phyloP scores from a whole-genome alignment of 129 eudicot genomes.

The Tanacetum coccineum region DNA sequence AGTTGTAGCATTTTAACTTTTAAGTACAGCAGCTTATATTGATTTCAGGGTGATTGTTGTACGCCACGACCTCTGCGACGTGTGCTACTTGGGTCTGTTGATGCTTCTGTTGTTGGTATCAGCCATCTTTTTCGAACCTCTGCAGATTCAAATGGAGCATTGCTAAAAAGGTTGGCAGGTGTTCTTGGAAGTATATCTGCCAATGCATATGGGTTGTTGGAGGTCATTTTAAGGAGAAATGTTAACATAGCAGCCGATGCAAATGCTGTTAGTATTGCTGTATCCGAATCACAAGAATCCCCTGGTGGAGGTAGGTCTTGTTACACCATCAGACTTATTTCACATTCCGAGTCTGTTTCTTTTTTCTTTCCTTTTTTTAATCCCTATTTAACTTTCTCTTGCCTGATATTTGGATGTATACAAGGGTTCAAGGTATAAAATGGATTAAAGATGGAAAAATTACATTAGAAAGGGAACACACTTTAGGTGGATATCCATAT shows the following conservation, averaged over 20 bases:
- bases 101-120: conserved; percentile 83
- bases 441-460: too few relatives aligned
- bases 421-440: not conserved
- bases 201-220: conserved; percentile 48
- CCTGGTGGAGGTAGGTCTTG: conserved; percentile 47
- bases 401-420: not conserved
- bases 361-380: not conserved
- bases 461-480: too few relatives aligned
- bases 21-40: not conserved
- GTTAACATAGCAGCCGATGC: conserved; percentile 63
- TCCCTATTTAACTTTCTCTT: not conserved
- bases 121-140: conserved; percentile 66
- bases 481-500: too few relatives aligned
- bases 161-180: conserved; percentile 65
- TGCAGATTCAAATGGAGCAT: conserved; percentile 65
- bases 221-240: conserved; percentile 67
- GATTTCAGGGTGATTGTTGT: conserved; percentile 41
- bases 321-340: not conserved
- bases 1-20: not conserved
- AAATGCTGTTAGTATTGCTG: conserved; percentile 73
- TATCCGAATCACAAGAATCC: conserved; percentile 45
- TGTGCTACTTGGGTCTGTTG: conserved; percentile 64
- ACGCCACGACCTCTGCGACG: conserved; percentile 31
- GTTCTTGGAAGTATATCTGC: conserved; percentile 47
- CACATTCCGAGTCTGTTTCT: not conserved